Conservation (phyloP, 495 filamentous ascomycete genomes). For the Talaromyces thailandensis region DNA sequence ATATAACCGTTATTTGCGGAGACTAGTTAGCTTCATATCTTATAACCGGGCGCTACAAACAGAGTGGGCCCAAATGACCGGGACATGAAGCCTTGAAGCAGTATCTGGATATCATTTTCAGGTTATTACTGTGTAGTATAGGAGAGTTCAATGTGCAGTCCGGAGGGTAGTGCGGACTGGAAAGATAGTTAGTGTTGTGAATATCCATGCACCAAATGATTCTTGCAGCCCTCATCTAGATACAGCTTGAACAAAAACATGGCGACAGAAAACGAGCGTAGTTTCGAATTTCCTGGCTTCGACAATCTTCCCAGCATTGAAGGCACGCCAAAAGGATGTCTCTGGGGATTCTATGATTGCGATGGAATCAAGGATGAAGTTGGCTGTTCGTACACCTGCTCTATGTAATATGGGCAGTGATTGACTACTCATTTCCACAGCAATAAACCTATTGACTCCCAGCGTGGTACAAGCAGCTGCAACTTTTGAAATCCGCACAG, state of each 20-base stretch:
- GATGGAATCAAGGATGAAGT: conserved; percentile 46
- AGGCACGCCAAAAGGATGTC: conserved; percentile 48
- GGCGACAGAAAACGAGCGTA: not conserved
- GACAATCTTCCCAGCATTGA: conserved; percentile 18
- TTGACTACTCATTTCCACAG: not conserved
- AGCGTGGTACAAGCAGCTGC: conserved; percentile 35
- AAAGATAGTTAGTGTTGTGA: no score
- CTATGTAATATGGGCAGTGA: not conserved
- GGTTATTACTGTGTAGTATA: no score
- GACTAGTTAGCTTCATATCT: no score
- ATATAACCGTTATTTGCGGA: no score
- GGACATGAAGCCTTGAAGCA: no score
- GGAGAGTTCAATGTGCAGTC: no score
- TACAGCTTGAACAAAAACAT: not conserved
- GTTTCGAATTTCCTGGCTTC: not conserved
- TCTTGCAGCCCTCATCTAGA: no score
- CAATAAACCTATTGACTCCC: conserved; percentile 45
- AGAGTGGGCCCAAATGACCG: no score
- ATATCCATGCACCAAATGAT: no score
- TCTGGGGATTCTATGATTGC: conserved; percentile 55
- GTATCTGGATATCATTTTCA: no score
- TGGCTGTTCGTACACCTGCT: conserved; percentile 28
- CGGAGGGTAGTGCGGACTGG: no score
- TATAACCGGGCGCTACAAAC: no score
- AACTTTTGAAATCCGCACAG: conserved; percentile 29